Evolutionary conservation across 2,329 filamentous ascomycete species (phyloP).

Genomic region (Epichloe sp.): DNA sequence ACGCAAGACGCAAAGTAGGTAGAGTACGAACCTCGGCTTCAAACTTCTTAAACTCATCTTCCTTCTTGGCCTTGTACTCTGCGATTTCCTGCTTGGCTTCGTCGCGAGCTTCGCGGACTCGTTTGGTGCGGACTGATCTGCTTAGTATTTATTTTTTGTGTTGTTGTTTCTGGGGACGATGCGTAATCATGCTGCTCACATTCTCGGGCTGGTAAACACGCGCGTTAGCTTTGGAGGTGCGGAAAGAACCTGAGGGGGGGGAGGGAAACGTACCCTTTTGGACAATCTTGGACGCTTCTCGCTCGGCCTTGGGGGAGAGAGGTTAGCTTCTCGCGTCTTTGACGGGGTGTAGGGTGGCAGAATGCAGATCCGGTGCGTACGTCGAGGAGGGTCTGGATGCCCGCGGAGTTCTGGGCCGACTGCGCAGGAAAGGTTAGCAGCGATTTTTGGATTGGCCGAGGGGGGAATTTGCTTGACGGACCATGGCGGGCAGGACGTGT

Average conservation of each 20-base stretch:
- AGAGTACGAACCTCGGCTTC: conserved; percentile 49
- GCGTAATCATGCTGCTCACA: conserved; percentile 43
- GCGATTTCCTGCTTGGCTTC: conserved; percentile 98
- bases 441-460: no score
- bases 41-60: conserved; percentile 89
- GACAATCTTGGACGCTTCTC: conserved; percentile 97
- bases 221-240: not conserved
- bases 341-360: not conserved
- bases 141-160: not conserved
- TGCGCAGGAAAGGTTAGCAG: conserved; percentile 25
- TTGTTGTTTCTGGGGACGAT: not conserved
- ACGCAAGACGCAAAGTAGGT: not conserved
- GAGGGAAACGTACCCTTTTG: conserved; percentile 57
- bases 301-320: conserved; percentile 59
- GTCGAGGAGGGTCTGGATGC: conserved; percentile 97
- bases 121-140: conserved; percentile 64
- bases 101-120: conserved; percentile 88
- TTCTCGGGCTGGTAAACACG: conserved; percentile 55
- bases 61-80: conserved; percentile 78
- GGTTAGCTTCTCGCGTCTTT: conserved; percentile 2
- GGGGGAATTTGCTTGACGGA: not conserved
- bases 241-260: not conserved
- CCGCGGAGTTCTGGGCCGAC: conserved; percentile 96
- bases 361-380: conserved; percentile 39
- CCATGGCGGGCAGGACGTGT: conserved; percentile 5